Conservation (phyloP, 129 eudicot species). For the Escallonia herrerae region DNA sequence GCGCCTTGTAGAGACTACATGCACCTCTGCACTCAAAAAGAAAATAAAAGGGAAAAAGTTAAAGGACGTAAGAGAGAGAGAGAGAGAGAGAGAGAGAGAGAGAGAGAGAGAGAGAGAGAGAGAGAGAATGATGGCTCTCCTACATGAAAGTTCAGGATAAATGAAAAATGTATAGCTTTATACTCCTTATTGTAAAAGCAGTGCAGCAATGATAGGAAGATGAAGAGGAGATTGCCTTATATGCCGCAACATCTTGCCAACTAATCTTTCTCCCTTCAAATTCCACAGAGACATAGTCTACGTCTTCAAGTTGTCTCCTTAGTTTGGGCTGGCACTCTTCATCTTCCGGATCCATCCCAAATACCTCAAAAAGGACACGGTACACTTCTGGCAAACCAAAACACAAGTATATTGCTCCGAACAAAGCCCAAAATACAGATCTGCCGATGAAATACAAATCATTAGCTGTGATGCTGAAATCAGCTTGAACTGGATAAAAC, state of each 20-base stretch:
- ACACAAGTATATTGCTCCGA: constrained; percentile 95
- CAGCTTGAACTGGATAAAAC: background rate
- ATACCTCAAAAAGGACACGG: constrained; percentile 94
- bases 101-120: background rate
- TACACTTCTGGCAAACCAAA: constrained; percentile 98
- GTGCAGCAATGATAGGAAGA: no score
- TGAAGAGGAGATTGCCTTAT: constrained; percentile 45
- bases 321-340: constrained; percentile 91
- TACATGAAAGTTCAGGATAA: background rate
- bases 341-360: constrained; percentile 98
- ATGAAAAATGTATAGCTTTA: no score
- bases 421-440: constrained; percentile 93
- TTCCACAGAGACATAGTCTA: constrained; percentile 93
- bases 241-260: constrained; percentile 96
- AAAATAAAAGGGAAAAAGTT: no score
- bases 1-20: background rate
- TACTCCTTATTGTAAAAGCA: no score
- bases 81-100: background rate
- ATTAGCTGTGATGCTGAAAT: constrained; percentile 1
- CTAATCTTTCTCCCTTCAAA: constrained; percentile 77
- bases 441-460: constrained; percentile 27
- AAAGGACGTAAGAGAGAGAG: background rate
- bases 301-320: constrained; percentile 97
- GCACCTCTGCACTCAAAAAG: background rate
- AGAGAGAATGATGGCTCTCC: background rate